Conservation (phyloP, 78 protist genomes). For the Emiliania huxleyi region DNA sequence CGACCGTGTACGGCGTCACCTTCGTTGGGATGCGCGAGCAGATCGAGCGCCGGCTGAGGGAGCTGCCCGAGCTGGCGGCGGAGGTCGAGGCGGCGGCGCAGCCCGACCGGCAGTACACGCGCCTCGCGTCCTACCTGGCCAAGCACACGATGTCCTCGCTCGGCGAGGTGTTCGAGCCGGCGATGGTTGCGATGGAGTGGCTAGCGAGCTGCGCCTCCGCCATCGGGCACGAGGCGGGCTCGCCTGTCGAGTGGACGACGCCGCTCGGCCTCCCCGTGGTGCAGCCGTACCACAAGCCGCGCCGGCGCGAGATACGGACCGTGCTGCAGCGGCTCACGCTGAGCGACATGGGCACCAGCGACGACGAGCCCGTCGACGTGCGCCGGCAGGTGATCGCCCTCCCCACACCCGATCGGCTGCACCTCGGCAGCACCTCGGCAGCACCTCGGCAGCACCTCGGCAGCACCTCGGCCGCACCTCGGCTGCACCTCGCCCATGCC, state of each 20-base stretch:
- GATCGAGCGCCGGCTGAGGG: constrained; percentile 58
- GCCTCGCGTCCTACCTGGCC: neutral
- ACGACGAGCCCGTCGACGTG: neutral
- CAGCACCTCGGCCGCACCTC: too few relatives aligned
- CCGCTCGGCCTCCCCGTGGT: constrained; percentile 87
- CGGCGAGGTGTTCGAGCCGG: constrained; percentile 73
- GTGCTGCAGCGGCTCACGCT: neutral
- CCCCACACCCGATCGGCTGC: too few relatives aligned
- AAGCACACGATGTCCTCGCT: constrained; percentile 53
- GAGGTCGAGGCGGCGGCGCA: neutral
- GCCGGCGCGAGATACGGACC: neutral
- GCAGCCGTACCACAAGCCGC: constrained; percentile 74
- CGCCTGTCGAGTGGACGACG: constrained; percentile 72
- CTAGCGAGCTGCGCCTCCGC: constrained; percentile 55
- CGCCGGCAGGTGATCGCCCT: constrained; percentile 68
- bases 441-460: too few relatives aligned
- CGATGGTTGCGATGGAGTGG: constrained; percentile 79
- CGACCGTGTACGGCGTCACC: constrained; percentile 94
- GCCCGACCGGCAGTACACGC: constrained; percentile 15
- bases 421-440: too few relatives aligned
- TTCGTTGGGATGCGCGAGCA: constrained; percentile 84
- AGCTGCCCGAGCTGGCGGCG: neutral
- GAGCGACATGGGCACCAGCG: neutral
- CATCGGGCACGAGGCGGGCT: neutral
- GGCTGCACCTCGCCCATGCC: too few relatives aligned